Percentiles rank a stretch among this genome's conserved stretches.
These are phyloP conservation scores for Penicillium paradoxum DNA, from an alignment of 495 filamentous ascomycete species.

Conservation along the genomic window DNA sequence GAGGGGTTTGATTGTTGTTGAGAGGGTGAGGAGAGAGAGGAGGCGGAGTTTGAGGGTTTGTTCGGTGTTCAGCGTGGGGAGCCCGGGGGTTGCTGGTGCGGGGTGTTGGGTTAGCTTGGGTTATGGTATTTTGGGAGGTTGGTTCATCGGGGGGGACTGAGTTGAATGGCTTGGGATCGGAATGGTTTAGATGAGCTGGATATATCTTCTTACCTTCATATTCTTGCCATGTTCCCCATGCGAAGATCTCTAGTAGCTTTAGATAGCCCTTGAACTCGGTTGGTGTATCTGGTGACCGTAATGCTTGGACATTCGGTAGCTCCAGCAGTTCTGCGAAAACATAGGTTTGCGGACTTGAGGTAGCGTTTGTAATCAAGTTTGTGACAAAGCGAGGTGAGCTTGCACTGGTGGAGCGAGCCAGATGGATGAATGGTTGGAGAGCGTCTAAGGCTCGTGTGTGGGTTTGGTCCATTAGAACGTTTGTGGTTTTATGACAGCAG, in stretches of 20 bases:
- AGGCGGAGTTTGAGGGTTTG: slow-evolving; percentile 87
- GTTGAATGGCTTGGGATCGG: background rate
- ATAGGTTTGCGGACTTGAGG: slow-evolving; percentile 79
- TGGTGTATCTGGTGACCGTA: slow-evolving; percentile 46
- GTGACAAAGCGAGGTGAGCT: slow-evolving; percentile 77
- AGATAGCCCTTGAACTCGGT: slow-evolving; percentile 54
- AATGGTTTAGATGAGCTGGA: background rate
- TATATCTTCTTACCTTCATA: slow-evolving; percentile 55
- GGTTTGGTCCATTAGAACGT: slow-evolving; percentile 65
- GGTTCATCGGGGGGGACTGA: background rate
- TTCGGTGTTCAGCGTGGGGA: slow-evolving; percentile 65
- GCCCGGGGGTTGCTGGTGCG: slow-evolving; percentile 44
- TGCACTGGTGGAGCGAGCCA: slow-evolving; percentile 69
- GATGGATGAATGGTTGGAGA: slow-evolving; percentile 80
- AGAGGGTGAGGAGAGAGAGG: slow-evolving; percentile 76
- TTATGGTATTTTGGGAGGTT: background rate
- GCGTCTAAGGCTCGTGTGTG: slow-evolving; percentile 75
- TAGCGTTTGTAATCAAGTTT: slow-evolving; percentile 83
- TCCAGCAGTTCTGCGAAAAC: slow-evolving; percentile 92
- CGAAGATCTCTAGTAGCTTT: slow-evolving; percentile 81
- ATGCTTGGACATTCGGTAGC: slow-evolving; percentile 71
- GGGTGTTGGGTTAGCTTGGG: slow-evolving; percentile 6
- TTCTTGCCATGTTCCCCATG: slow-evolving; percentile 80
- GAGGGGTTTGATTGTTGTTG: slow-evolving; percentile 57
- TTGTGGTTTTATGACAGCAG: background rate